Evolutionary conservation across 2,329 filamentous ascomycete genomes (phyloP), one percentile per base, ranked within the genome.

Genomic region (Nothophoma quercina): DNA sequence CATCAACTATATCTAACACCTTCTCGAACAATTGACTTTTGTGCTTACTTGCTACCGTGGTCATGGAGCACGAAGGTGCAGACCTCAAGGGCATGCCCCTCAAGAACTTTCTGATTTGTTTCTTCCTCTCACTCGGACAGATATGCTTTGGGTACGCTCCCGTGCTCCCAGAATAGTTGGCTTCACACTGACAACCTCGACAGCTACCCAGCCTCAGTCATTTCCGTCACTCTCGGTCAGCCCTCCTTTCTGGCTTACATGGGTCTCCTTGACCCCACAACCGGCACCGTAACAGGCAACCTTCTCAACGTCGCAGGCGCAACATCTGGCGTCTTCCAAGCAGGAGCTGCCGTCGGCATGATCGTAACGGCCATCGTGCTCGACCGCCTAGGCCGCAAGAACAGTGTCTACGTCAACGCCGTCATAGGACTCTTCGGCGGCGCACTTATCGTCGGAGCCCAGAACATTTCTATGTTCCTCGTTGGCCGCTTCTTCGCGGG

Each of bases 391-490:
- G 36, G 25, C 18, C 36, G 36, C n/a, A 40, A 40, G 36, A 40
- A 40, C 23, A 40, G 36, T 8, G 23, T 40, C 25, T 40, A 40
- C n/a, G 25, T 40, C 36, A 40, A 40, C 16, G 25, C 36, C 8
- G 8, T 40, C 4, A 40, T 40, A 4, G 25, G 36, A 12, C 36
- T 40, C 36, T 40, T 26, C 12, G 36, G 36, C 10, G 36, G 25
- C 13, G 15, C 15, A 15, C 29, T 40, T 8, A 40, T 29, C 16
- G 36, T 40, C 12, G 23, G 36, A 23, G 25, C 36, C 9, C 36
- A 40, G 10, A 40, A 40, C 25, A 40, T 40, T 9, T 40, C 36
- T 10, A 40, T 39, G 35, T 39, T 39, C 35, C 35, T 39, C 13
- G 23, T n/a, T 16, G 35, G 35, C n/a, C 35, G 35, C 15, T 39